phyloP scores from a whole-genome alignment of 495 filamentous ascomycete genomes.

The Talaromyces nanjingensis region DNA sequence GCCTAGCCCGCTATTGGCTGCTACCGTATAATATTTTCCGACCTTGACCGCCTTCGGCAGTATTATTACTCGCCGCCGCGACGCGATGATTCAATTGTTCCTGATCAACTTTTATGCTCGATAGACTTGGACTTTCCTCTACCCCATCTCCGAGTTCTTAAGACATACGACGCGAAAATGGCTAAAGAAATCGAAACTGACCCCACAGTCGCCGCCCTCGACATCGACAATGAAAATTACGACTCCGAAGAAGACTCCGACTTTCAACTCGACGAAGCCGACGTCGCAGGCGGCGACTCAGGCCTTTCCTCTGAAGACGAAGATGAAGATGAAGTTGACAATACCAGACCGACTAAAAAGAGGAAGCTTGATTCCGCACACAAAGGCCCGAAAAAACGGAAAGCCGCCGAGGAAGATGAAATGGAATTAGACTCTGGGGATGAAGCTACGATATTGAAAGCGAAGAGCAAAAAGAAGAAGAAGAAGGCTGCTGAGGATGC shows the following conservation, averaged over 20 bases:
- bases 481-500: slow-evolving; percentile 27
- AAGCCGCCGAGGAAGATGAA: slow-evolving; percentile 31
- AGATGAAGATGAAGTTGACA: slow-evolving; percentile 22
- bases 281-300: slow-evolving; percentile 33
- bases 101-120: too few species aligned
- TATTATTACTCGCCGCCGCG: not conserved
- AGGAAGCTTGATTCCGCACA: slow-evolving; percentile 19
- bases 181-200: not conserved
- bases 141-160: too few species aligned
- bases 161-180: not conserved
- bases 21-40: too few species aligned
- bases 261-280: slow-evolving; percentile 54
- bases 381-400: not conserved
- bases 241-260: slow-evolving; percentile 69
- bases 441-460: slow-evolving; percentile 64
- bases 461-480: slow-evolving; percentile 41
- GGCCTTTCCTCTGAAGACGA: slow-evolving; percentile 13
- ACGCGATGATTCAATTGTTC: not conserved
- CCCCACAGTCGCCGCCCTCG: slow-evolving; percentile 15
- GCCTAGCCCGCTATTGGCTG: too few species aligned
- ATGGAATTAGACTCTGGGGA: slow-evolving; percentile 60
- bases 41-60: slow-evolving; percentile 1
- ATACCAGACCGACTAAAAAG: slow-evolving; percentile 32
- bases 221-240: slow-evolving; percentile 51
- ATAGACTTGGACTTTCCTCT: too few species aligned